Percentiles rank a stretch among this genome's conserved stretches.
Conservation (phyloP, 1,284 basidiomycete species). For the Trichosporon sp. region DNA sequence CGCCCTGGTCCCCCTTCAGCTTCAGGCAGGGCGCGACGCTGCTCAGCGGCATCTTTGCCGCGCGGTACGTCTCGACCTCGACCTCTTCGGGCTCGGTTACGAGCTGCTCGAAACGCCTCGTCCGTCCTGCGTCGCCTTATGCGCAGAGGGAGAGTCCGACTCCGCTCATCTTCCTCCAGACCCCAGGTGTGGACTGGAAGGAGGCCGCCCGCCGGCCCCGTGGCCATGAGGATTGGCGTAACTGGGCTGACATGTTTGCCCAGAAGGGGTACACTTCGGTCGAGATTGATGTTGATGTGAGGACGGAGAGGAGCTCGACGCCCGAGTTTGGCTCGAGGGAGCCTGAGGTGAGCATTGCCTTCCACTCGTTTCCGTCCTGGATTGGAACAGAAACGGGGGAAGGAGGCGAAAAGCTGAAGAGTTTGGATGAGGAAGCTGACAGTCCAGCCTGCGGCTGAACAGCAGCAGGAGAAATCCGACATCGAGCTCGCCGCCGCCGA, state of each 20-base stretch:
- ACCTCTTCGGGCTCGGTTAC: not conserved
- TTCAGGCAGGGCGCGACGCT: not conserved
- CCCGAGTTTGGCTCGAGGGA: not conserved
- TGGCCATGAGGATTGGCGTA: constrained; percentile 19
- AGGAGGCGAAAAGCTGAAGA: not conserved
- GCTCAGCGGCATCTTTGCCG: not conserved
- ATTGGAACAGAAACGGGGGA: not conserved
- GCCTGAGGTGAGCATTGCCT: not conserved
- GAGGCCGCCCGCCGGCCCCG: not conserved
- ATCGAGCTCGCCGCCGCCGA: constrained; percentile 32
- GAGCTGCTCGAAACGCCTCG: constrained; percentile 30
- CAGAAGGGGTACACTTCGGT: constrained; percentile 59
- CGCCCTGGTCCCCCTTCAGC: not conserved
- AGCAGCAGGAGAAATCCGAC: not conserved
- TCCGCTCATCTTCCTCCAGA: constrained; percentile 36
- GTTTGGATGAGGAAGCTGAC: not conserved
- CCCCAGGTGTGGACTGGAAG: constrained; percentile 19
- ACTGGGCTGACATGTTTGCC: constrained; percentile 53
- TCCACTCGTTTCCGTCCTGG: not conserved
- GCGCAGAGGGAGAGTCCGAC: constrained; percentile 39
- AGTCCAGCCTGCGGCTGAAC: not conserved
- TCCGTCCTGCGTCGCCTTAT: constrained; percentile 24
- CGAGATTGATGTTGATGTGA: constrained; percentile 53
- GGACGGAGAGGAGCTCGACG: not conserved
- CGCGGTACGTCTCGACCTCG: not conserved